Base-by-base conservation (phyloP, 345 rosid genomes). In the Syzygium jambos region DNA sequence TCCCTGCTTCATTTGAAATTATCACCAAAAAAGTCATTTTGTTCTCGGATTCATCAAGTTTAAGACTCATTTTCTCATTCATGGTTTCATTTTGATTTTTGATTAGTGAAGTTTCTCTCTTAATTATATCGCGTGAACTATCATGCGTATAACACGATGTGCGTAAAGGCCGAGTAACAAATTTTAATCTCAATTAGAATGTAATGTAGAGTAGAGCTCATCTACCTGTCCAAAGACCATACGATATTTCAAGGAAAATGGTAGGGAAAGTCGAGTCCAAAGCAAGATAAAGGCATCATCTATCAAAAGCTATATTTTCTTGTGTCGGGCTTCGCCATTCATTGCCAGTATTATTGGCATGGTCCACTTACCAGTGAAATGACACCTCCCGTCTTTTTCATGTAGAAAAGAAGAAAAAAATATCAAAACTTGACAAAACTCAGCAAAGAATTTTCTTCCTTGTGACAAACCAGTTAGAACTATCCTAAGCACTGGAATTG, bases 221-320 rank as follows among this genome's bases (percentile, higher is more conserved):
- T 3, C 68, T 3, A n/a, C 0, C 3, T 1, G 8, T 29, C 0
- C 19, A 29, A n/a, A 14, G 38, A 8, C 38, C 5, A 63, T 3
- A 63, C 21, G 2, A 29, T 29, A 63, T 30, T 55, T 55, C 22
- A 9, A 19, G 10, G 0, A 4, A 55, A 55, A 21, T 21, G 11
- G 21, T 0, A 0, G 10, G 25, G 25, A 4, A 38, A 38, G 41
- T 38, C 4, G 41, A 38, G 41, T 38, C 41, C 41, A 38, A 38
- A 38, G 41, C 41, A 38, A 38, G 41, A 38, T 38, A 38, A 38
- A 55, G 25, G 57, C 16, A 27, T 59, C 68, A 27, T 11, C 14
- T 25, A 3, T 59, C 29, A 59, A 59, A 61, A 5, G 17, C 68
- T 61, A 5, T 11, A 61, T 61, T 61, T 61, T 13, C 17, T 1